Conservation (phyloP, 2,329 filamentous ascomycete species). For the Penicillium sp. region DNA sequence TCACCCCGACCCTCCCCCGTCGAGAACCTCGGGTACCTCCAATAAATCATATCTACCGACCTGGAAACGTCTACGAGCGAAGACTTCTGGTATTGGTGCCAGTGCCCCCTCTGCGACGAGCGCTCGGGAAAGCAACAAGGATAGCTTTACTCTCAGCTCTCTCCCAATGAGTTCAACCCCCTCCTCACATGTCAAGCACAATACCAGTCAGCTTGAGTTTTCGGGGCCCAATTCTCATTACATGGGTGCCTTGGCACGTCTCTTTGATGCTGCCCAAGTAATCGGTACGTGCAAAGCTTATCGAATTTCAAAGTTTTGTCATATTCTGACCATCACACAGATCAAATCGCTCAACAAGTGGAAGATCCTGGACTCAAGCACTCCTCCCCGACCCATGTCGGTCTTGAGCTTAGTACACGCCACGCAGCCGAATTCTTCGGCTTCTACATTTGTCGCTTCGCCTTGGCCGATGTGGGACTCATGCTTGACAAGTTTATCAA, state of each 20-base stretch:
- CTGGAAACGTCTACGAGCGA: conserved; percentile 87
- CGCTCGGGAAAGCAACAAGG: conserved; percentile 57
- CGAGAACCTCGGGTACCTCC: conserved; percentile 63
- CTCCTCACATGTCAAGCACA: conserved; percentile 70
- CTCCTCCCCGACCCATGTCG: conserved; percentile 91
- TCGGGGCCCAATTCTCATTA: conserved; percentile 86
- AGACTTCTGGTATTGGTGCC: conserved; percentile 73
- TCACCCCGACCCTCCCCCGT: conserved; percentile 43
- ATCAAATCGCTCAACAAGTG: conserved; percentile 94
- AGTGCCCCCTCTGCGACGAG: conserved; percentile 37
- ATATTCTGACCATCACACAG: conserved; percentile 51
- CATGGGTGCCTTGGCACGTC: conserved; percentile 83
- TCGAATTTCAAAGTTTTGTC: not conserved
- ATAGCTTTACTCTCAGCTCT: conserved; percentile 70
- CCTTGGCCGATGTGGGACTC: conserved; percentile 79
- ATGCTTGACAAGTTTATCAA: conserved; percentile 98
- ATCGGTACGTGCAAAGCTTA: conserved; percentile 66
- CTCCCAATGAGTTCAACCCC: conserved; percentile 72
- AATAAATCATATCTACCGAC: conserved; percentile 80
- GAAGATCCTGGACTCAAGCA: conserved; percentile 92
- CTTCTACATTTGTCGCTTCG: conserved; percentile 95
- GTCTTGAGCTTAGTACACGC: conserved; percentile 87
- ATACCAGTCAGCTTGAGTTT: conserved; percentile 71
- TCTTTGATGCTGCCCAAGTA: conserved; percentile 92
- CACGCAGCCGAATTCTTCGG: conserved; percentile 98